Percentiles rank a stretch among this genome's conserved stretches.
These are phyloP conservation scores for Fusarium staphyleae DNA, from an alignment of 2,329 filamentous ascomycete genomes.

Conservation along the genomic window DNA sequence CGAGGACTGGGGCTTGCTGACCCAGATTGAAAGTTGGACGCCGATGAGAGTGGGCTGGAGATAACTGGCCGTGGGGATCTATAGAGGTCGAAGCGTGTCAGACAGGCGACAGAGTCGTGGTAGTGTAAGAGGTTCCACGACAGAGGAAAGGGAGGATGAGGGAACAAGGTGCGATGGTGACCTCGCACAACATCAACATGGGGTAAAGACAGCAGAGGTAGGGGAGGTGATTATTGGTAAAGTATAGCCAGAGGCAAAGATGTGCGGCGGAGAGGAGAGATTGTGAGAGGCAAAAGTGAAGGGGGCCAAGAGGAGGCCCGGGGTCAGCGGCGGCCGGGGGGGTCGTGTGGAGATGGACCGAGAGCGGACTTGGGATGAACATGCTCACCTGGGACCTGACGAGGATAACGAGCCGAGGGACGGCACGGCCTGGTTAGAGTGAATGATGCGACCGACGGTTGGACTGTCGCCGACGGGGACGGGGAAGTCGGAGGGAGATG, in stretches of 20 bases:
- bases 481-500: slow-evolving; percentile 33
- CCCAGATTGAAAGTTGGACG: slow-evolving; percentile 52
- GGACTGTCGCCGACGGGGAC: slow-evolving; percentile 53
- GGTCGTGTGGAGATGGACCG: slow-evolving; percentile 32
- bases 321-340: slow-evolving; percentile 32
- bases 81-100: slow-evolving; percentile 28
- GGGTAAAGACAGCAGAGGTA: slow-evolving; percentile 20
- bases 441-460: slow-evolving; percentile 51
- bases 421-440: slow-evolving; percentile 32
- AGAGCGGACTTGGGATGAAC: slow-evolving; percentile 33
- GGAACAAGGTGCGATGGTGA: slow-evolving; percentile 29
- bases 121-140: slow-evolving; percentile 35
- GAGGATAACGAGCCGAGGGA: slow-evolving; percentile 35
- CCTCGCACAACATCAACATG: slow-evolving; percentile 38
- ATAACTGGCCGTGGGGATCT: slow-evolving; percentile 58
- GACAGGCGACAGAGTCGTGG: slow-evolving; percentile 17
- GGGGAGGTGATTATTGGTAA: slow-evolving; percentile 18
- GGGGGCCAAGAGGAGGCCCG: slow-evolving; percentile 32
- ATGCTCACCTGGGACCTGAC: slow-evolving; percentile 42
- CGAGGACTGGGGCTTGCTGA: slow-evolving; percentile 52
- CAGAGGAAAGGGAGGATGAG: slow-evolving; percentile 37
- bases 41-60: slow-evolving; percentile 59
- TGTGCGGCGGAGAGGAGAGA: slow-evolving; percentile 35
- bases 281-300: slow-evolving; percentile 37
- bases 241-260: slow-evolving; percentile 23